Evolutionary conservation across 345 rosid genomes (phyloP).

Genomic region (Euclidium syriacum): DNA sequence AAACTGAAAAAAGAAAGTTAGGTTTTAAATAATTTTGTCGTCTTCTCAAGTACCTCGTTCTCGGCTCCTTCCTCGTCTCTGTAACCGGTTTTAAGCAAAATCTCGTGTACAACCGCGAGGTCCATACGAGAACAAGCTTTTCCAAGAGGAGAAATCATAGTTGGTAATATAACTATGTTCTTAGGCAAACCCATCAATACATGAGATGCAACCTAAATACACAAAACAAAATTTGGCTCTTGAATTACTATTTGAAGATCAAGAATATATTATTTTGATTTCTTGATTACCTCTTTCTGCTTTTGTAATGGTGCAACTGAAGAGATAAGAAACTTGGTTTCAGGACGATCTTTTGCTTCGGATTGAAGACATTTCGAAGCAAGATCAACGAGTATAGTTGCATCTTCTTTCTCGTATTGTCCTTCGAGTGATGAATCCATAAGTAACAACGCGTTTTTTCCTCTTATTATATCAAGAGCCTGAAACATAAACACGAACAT

Average conservation of each 20-base stretch:
- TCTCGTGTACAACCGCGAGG: constrained; percentile 59
- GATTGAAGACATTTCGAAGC: constrained; percentile 22
- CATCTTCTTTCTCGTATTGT: constrained; percentile 8
- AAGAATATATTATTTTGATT: background rate
- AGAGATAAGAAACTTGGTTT: constrained; percentile 12
- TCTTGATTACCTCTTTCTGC: constrained; percentile 20
- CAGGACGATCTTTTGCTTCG: constrained; percentile 12
- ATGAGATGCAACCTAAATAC: constrained; percentile 20
- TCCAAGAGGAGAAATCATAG: constrained; percentile 21
- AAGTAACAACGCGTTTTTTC: constrained; percentile 4
- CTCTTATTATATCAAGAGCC: constrained; percentile 25
- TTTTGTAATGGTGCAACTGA: constrained; percentile 13
- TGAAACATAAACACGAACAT: background rate
- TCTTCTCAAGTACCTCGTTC: constrained; percentile 44
- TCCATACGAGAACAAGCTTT: constrained; percentile 46
- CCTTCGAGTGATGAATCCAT: constrained; percentile 33
- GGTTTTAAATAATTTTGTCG: background rate
- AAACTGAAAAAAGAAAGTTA: background rate
- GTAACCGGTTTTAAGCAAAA: constrained; percentile 61
- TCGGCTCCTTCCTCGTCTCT: constrained; percentile 75
- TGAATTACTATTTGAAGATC: background rate
- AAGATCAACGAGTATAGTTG: constrained; percentile 13
- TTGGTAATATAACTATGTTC: constrained; percentile 5
- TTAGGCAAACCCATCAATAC: constrained; percentile 16
- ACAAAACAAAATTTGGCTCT: background rate